Conservation (phyloP, 2,329 filamentous ascomycete species). For the Bipolaris bicolor region DNA sequence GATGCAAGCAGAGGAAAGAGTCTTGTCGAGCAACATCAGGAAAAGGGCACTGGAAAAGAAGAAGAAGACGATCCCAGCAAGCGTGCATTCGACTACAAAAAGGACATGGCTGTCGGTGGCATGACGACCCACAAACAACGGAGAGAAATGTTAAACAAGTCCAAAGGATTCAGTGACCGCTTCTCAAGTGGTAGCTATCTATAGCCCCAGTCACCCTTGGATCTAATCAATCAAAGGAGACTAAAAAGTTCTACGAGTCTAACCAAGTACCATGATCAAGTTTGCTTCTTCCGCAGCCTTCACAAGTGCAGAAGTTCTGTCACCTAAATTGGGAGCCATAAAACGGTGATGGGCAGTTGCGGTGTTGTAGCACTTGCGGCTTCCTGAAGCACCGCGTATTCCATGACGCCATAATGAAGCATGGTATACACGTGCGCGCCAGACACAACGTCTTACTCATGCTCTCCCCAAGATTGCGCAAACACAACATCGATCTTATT, state of each 20-base stretch:
- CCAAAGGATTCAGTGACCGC: conserved; percentile 78
- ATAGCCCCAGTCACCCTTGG: conserved; percentile 29
- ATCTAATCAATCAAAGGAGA: neutral
- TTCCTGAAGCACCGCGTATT: neutral
- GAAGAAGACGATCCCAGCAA: conserved; percentile 88
- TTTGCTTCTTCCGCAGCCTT: neutral
- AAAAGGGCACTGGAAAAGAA: conserved; percentile 61
- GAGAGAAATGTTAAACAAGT: conserved; percentile 78
- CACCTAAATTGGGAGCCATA: neutral
- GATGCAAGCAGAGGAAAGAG: conserved; percentile 53
- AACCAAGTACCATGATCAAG: neutral
- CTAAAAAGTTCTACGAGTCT: neutral
- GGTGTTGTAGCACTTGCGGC: neutral
- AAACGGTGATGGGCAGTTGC: neutral
- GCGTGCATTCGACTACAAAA: conserved; percentile 86
- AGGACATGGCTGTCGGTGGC: conserved; percentile 83
- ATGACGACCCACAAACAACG: conserved; percentile 75
- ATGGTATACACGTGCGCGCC: neutral
- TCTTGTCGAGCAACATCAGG: conserved; percentile 55
- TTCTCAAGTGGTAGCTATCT: conserved; percentile 76
- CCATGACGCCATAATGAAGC: neutral
- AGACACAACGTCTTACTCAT: neutral
- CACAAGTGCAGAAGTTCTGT: neutral
- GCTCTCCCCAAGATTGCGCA: neutral
- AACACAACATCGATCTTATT: neutral